Evolutionary conservation across 345 rosid genomes (phyloP).

Genomic region (Lumnitzera littorea): DNA sequence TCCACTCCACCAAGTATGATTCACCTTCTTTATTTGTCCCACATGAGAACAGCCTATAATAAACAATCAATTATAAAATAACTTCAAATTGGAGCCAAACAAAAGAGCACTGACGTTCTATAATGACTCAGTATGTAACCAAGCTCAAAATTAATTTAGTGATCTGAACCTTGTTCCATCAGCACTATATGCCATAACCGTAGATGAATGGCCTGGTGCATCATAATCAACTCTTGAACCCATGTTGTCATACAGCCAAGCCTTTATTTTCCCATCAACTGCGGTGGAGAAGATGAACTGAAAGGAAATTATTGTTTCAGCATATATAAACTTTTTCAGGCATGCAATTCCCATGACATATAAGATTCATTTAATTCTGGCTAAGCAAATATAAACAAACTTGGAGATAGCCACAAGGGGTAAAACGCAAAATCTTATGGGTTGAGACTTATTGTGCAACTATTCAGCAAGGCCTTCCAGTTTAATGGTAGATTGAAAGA

Average conservation of each 20-base stretch:
- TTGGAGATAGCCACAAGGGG: too few relatives aligned
- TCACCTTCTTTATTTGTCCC: slow-evolving; percentile 83
- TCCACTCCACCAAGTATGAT: slow-evolving; percentile 80
- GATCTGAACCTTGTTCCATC: slow-evolving; percentile 68
- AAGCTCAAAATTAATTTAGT: background rate
- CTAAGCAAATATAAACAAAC: too few relatives aligned
- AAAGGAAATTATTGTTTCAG: background rate
- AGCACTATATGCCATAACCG: slow-evolving; percentile 72
- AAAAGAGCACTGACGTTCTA: too few relatives aligned
- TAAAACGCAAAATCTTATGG: too few relatives aligned
- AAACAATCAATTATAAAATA: background rate
- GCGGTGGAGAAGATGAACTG: slow-evolving; percentile 81
- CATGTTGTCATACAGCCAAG: slow-evolving; percentile 66
- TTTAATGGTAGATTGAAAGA: background rate
- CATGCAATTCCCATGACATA: background rate
- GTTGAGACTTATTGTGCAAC: too few relatives aligned
- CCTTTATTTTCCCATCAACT: slow-evolving; percentile 76
- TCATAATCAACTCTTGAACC: slow-evolving; percentile 81
- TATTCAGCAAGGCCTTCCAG: too few relatives aligned
- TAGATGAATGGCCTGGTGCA: slow-evolving; percentile 72
- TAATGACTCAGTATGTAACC: background rate
- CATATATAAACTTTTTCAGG: background rate
- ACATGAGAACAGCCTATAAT: slow-evolving; percentile 61
- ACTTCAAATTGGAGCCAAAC: too few relatives aligned
- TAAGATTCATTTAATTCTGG: background rate